These are phyloP conservation scores for Straminergon stramineum DNA, from an alignment of 225 moss, liverwort and hornwort species.

Conservation along the genomic window DNA sequence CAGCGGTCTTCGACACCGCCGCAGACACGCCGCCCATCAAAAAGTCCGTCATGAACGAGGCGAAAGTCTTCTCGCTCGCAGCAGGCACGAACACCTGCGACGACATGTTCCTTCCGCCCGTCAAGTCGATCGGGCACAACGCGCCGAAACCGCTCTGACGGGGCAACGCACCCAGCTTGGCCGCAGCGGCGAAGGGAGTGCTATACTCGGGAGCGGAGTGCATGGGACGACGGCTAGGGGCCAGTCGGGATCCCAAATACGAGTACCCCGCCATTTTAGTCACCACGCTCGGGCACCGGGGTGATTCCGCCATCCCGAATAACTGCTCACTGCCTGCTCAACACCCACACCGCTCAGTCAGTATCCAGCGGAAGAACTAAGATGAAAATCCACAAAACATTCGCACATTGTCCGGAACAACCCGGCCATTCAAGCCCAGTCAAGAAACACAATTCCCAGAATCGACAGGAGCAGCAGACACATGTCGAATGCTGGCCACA, in stretches of 20 bases:
- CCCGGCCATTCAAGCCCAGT: no score
- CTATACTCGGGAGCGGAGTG: slow-evolving; percentile 8
- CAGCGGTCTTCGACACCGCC: slow-evolving; percentile 15
- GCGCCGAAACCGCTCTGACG: slow-evolving; percentile 6
- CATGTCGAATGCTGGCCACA: neutral
- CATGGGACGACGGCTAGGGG: slow-evolving; percentile 8
- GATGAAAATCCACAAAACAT: no score
- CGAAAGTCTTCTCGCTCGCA: slow-evolving; percentile 11
- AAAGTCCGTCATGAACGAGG: slow-evolving; percentile 25
- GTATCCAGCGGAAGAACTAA: accelerated
- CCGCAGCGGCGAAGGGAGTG: slow-evolving; percentile 22
- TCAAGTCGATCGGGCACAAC: slow-evolving; percentile 26
- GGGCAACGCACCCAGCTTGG: slow-evolving; percentile 8
- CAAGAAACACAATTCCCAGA: neutral
- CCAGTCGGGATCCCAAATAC: slow-evolving; percentile 20
- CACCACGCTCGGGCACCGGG: slow-evolving; percentile 26
- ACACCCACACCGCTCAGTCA: neutral
- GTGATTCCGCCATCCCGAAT: slow-evolving; percentile 14
- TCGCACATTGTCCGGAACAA: neutral
- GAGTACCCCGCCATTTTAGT: slow-evolving; percentile 34
- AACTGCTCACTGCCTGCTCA: neutral
- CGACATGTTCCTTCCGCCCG: slow-evolving; percentile 16
- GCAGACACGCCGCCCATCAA: slow-evolving; percentile 30
- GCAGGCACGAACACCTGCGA: slow-evolving; percentile 26
- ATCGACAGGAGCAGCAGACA: neutral